Base-by-base conservation (phyloP, 2,329 filamentous ascomycete genomes). In the Neofusicoccum sp. region DNA sequence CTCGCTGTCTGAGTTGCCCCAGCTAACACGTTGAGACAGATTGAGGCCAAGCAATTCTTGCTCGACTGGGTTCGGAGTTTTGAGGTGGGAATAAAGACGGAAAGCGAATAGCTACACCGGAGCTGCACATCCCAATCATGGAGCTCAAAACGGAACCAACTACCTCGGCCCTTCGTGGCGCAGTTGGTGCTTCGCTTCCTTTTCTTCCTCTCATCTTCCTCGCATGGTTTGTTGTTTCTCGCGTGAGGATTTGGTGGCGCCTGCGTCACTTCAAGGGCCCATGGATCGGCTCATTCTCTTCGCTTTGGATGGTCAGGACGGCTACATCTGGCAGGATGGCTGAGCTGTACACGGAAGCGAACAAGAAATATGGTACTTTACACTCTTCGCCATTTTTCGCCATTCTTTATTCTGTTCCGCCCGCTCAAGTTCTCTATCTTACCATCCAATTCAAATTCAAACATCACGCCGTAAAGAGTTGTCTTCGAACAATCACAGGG, bases 261-360 rank as follows among this genome's bases (percentile, higher is more conserved):
- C 66, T 71, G 6, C 66, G 67, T 5, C 69, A 70, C 33, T 63
- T 71, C 4, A 66, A 68, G 3, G 70, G 70, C 0, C 70, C 68
- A 14, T 69, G 66, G 37, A 66, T 63, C 44, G 70, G 67, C 8
- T 64, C 64, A 28, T 36, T 72, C 28, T 67, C 69, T 8, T 68
- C 66, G 45, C 37, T 52, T 6, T 70, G 67, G 66, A 64, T 70
- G 56, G 62, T 65, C 4, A 64, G 36, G 31, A 64, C 68, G 28
- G 66, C 67, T 1, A 65, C 66, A 12, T 64, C 62, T n/a, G 65
- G 65, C n/a, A 62, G 64, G 28, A 66, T 67, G 63, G 65, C 63
- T 28, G 58, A 50, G 14, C 33, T 61, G 1, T 64, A 68, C 29
- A 63, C 36, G 11, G 59, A 66, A 3, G 47, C 64, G 3, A 52